These are phyloP conservation scores for Magnusiomyces magnusii DNA, from an alignment of 1,139 yeast species.

Conservation along the genomic window DNA sequence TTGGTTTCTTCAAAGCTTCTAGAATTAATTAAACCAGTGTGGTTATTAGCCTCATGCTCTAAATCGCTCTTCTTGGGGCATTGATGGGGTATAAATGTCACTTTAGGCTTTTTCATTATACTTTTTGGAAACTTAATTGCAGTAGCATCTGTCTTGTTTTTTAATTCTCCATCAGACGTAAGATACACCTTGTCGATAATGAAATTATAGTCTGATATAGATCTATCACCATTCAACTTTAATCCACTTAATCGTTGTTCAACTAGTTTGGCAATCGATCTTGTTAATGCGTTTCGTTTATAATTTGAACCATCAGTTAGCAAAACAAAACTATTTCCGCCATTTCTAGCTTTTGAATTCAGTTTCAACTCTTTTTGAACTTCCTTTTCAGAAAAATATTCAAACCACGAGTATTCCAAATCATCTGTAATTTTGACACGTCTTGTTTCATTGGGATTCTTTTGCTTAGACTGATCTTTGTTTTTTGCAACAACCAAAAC, in stretches of 20 bases:
- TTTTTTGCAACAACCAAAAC: background rate
- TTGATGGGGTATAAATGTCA: background rate
- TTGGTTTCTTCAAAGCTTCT: background rate
- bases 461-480: background rate
- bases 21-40: background rate
- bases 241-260: background rate
- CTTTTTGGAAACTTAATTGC: background rate
- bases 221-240: background rate
- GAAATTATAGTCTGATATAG: background rate
- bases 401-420: slow-evolving; percentile 2
- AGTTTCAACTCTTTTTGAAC: background rate
- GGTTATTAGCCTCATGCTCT: background rate
- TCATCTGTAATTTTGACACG: background rate
- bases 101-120: background rate
- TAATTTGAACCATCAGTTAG: background rate
- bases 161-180: background rate
- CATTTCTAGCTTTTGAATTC: background rate
- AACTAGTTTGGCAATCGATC: background rate
- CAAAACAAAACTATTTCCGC: background rate
- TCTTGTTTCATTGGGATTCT: background rate
- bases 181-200: background rate
- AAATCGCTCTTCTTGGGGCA: background rate
- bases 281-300: background rate
- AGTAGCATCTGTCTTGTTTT: background rate
- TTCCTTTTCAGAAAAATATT: background rate